Conservation (phyloP, 2,329 filamentous ascomycete genomes). For the Penicillium crustosum region DNA sequence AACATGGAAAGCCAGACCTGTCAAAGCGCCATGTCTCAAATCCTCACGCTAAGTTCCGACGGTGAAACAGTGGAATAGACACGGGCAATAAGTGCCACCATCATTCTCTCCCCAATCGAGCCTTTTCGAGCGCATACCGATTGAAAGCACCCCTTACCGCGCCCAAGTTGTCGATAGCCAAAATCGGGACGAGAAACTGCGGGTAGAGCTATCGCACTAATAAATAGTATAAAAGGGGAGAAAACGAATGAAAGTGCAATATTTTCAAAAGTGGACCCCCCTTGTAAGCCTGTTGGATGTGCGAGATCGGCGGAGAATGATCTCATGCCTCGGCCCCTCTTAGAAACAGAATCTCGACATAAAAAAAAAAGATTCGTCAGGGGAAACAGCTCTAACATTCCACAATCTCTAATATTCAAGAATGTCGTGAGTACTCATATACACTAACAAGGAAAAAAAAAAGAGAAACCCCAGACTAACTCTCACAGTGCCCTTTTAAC, state of each 20-base stretch:
- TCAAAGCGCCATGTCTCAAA: neutral
- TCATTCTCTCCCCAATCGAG: neutral
- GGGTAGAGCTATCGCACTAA: neutral
- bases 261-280: neutral
- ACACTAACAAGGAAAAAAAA: fast-evolving
- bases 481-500: conserved; percentile 20
- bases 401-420: neutral
- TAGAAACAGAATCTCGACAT: neutral
- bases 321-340: neutral
- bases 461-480: neutral
- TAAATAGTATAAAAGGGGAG: neutral
- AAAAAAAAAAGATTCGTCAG: neutral
- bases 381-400: no score
- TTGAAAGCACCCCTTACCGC: neutral
- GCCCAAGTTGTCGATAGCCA: neutral
- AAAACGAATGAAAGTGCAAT: neutral
- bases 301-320: neutral
- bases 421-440: conserved; percentile 1
- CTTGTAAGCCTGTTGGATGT: neutral
- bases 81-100: neutral
- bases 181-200: neutral
- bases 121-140: neutral
- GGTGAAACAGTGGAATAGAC: neutral
- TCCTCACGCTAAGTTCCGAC: neutral
- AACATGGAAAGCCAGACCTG: neutral